phyloP scores from a whole-genome alignment of 208 protist genomes.

The Tritrichomonas foetus region DNA sequence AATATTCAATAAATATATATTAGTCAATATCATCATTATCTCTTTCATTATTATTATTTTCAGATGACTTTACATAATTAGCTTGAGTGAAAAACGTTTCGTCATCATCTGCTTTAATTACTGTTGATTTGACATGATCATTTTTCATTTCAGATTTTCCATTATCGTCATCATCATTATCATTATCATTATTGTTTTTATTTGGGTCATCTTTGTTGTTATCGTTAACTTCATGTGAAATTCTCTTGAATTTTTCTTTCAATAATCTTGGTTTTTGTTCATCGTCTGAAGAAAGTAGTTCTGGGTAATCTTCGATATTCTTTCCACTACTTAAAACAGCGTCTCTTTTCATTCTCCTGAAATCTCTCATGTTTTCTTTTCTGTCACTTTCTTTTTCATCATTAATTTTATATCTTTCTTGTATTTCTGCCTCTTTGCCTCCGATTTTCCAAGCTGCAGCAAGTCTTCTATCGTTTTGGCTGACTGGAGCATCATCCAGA shows the following conservation, averaged over 20 bases:
- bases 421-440: constrained; percentile 36
- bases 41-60: no score
- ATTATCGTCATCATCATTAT: no score
- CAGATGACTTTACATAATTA: no score
- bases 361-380: constrained; percentile 27
- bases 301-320: neutral
- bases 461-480: neutral
- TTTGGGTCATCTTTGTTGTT: neutral
- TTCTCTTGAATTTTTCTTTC: neutral
- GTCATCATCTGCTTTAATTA: no score
- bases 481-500: constrained; percentile 18
- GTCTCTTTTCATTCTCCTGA: neutral
- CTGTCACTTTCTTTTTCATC: constrained; percentile 8
- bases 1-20: no score
- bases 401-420: constrained; percentile 32
- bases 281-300: neutral
- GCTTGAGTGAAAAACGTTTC: no score
- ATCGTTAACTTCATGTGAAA: neutral
- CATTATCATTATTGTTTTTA: no score
- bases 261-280: neutral
- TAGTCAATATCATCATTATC: no score
- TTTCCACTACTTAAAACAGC: neutral
- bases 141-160: no score
- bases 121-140: no score
- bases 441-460: neutral